Evolutionary conservation across 495 filamentous ascomycete species (phyloP).

Genomic region (Tirmania nivea): DNA sequence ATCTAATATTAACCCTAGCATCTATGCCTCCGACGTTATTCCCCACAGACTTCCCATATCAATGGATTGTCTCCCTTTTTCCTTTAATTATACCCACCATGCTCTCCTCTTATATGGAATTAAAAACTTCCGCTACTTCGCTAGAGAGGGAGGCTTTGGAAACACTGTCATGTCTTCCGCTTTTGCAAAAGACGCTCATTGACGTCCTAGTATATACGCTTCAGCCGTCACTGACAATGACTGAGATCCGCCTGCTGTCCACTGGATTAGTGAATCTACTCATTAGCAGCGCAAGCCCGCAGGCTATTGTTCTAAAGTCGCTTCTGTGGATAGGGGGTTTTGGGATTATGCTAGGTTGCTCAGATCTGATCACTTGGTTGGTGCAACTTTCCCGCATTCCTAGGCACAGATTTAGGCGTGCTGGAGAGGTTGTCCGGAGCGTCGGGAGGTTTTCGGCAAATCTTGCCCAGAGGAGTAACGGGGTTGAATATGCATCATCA

Average conservation of each 20-base stretch:
- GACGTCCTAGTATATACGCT: constrained; percentile 59
- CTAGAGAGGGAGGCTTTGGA: neutral
- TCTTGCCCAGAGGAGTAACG: constrained; percentile 1
- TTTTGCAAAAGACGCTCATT: constrained; percentile 21
- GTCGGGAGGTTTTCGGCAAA: constrained; percentile 9
- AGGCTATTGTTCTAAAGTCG: constrained; percentile 59
- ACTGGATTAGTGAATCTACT: constrained; percentile 63
- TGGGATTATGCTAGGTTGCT: constrained; percentile 47
- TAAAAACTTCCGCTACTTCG: constrained; percentile 1
- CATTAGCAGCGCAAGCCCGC: constrained; percentile 57
- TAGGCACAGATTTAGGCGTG: constrained; percentile 63
- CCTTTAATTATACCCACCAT: constrained; percentile 40
- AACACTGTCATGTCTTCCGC: constrained; percentile 7
- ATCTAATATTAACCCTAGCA: constrained; percentile 58
- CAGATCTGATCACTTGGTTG: constrained; percentile 62
- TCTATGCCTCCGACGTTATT: constrained; percentile 54
- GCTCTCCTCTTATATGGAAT: constrained; percentile 30
- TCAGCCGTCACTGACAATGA: constrained; percentile 60
- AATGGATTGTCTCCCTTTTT: constrained; percentile 50
- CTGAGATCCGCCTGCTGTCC: constrained; percentile 74
- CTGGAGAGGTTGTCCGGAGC: constrained; percentile 15
- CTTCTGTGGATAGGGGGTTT: constrained; percentile 78
- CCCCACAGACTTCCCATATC: constrained; percentile 29
- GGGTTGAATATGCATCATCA: neutral
- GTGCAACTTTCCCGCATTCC: constrained; percentile 72